These are phyloP conservation scores for Colletotrichum graminicola DNA, from an alignment of 2,329 filamentous ascomycete genomes.

Conservation along the genomic window DNA sequence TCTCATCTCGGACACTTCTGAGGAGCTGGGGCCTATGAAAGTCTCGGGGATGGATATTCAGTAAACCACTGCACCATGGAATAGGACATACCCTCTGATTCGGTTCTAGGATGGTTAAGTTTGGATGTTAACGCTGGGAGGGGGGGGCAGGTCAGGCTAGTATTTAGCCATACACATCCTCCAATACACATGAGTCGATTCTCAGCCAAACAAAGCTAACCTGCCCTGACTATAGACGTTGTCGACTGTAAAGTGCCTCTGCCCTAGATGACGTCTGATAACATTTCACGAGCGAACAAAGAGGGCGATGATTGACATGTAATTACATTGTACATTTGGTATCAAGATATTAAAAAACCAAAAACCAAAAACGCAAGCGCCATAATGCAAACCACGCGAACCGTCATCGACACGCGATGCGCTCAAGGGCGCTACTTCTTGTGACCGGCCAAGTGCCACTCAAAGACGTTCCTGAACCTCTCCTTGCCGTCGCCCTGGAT, in stretches of 20 bases:
- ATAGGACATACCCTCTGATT: not conserved
- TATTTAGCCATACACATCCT: not conserved
- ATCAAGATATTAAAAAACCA: constrained; percentile 6
- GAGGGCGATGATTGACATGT: not conserved
- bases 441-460: constrained; percentile 78
- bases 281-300: not conserved
- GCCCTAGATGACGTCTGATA: not conserved
- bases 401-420: not conserved
- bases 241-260: not conserved
- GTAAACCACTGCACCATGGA: too few relatives aligned
- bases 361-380: constrained; percentile 10
- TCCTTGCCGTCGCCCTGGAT: constrained; percentile 81
- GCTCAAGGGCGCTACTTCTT: constrained; percentile 34
- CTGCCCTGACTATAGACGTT: too few relatives aligned
- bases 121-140: not conserved
- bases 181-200: not conserved
- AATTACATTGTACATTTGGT: constrained; percentile 30
- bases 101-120: not conserved
- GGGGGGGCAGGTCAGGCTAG: not conserved
- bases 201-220: not conserved
- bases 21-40: too few relatives aligned
- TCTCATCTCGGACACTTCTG: too few relatives aligned
- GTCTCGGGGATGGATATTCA: too few relatives aligned
- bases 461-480: constrained; percentile 81
- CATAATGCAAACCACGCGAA: constrained; percentile 19